Percentiles rank a stretch among this genome's conserved stretches.
Evolutionary conservation across 352 stramenopile species (phyloP).

Genomic region (Thalassiosira mediterranea): DNA sequence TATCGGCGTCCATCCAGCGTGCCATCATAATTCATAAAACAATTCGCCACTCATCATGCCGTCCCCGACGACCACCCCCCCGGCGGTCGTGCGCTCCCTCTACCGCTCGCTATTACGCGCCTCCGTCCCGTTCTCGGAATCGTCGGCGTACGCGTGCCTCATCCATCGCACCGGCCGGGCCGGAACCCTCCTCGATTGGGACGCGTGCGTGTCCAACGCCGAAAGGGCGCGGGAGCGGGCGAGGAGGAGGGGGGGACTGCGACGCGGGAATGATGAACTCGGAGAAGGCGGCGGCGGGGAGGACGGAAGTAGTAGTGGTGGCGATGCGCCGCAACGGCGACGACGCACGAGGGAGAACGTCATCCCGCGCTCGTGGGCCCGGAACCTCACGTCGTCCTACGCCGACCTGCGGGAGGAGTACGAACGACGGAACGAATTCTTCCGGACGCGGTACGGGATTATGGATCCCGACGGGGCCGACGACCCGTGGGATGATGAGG

Average conservation of each 20-base stretch:
- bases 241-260: neutral
- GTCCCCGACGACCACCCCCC: neutral
- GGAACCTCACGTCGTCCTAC: conserved; percentile 47
- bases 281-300: neutral
- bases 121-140: conserved; percentile 52
- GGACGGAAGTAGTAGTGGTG: neutral
- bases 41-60: no score
- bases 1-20: no score
- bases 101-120: conserved; percentile 70
- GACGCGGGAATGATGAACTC: neutral
- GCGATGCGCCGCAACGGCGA: neutral
- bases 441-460: no score
- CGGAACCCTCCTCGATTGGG: conserved; percentile 57
- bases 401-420: conserved; percentile 37
- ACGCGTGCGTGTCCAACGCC: conserved; percentile 39
- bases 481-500: neutral
- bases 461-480: no score
- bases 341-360: neutral
- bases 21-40: no score
- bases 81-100: conserved; percentile 39
- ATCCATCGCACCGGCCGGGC: conserved; percentile 63
- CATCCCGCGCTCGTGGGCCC: conserved; percentile 34
- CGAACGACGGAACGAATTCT: conserved; percentile 2
- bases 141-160: conserved; percentile 56
- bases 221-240: no score